A percentile compares a stretch with the other conserved stretches of the same genome.
phyloP scores from a whole-genome alignment of 78 protist genomes.

The Polysphondylium violaceum region DNA sequence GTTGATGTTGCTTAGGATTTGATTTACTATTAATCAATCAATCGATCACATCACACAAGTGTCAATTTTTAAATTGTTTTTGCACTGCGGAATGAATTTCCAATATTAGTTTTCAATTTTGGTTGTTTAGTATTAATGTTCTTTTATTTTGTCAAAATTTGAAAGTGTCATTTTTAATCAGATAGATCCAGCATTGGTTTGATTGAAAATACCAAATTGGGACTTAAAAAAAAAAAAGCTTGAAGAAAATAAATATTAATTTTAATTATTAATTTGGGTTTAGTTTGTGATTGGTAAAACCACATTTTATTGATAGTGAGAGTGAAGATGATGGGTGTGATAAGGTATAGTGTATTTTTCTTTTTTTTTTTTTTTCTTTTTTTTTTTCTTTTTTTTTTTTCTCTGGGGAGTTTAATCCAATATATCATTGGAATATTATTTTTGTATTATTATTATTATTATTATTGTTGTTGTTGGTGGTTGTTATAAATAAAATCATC shows the following conservation, averaged over 20 bases:
- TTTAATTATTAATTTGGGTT: not conserved
- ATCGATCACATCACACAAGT: no score
- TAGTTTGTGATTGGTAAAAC: not conserved
- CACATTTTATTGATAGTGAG: not conserved
- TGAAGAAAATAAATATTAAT: not conserved
- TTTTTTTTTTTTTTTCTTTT: not conserved
- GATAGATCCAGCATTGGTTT: no score
- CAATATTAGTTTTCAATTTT: no score
- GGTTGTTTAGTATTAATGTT: no score
- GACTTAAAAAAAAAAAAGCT: no score
- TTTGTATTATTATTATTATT: not conserved
- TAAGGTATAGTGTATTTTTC: not conserved
- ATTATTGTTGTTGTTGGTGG: not conserved
- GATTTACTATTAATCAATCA: no score
- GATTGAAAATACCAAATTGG: slow-evolving; percentile 18
- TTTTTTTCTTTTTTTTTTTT: not conserved
- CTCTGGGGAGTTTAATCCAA: not conserved
- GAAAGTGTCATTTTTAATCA: no score
- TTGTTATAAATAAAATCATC: not conserved
- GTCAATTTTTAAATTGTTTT: no score
- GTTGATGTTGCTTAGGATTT: no score
- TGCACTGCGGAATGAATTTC: no score
- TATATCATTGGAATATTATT: not conserved
- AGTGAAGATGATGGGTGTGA: not conserved
- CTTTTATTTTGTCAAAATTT: no score